phyloP scores from a whole-genome alignment of 1,284 basidiomycete genomes.

The Exobasidium cylindrosporum region DNA sequence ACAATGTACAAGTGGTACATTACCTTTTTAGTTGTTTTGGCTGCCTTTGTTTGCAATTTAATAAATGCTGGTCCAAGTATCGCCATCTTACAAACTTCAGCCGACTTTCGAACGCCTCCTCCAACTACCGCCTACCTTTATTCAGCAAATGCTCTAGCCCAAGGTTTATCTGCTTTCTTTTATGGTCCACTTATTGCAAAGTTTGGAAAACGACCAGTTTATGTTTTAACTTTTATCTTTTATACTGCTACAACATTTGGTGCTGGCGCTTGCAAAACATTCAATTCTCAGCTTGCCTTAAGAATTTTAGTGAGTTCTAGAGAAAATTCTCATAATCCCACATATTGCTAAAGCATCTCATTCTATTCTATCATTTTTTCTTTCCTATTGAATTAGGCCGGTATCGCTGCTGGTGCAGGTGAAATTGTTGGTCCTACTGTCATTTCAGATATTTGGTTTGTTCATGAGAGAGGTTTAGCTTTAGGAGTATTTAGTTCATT shows the following conservation, averaged over 20 bases:
- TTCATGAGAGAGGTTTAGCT: slow-evolving; percentile 22
- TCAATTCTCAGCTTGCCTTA: slow-evolving; percentile 11
- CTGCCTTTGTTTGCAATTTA: slow-evolving; percentile 16
- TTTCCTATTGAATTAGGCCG: too few species aligned
- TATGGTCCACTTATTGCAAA: slow-evolving; percentile 21
- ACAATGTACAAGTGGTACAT: slow-evolving; percentile 22
- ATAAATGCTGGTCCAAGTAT: slow-evolving; percentile 19
- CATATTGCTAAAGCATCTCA: too few species aligned
- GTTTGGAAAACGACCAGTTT: slow-evolving; percentile 22
- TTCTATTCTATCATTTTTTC: too few species aligned
- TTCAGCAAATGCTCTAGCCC: slow-evolving; percentile 12
- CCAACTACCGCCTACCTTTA: slow-evolving; percentile 20
- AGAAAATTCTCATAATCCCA: too few species aligned
- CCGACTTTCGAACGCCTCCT: slow-evolving; percentile 1
- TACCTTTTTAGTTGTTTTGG: slow-evolving; percentile 17
- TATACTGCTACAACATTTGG: slow-evolving; percentile 13
- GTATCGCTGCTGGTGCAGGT: slow-evolving; percentile 15
- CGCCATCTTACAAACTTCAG: slow-evolving; percentile 17
- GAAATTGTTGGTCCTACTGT: slow-evolving; percentile 21
- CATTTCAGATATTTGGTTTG: slow-evolving; percentile 23
- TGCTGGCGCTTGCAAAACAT: slow-evolving; percentile 18
- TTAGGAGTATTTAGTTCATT: too few species aligned
- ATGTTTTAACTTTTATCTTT: slow-evolving; percentile 17
- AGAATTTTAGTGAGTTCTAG: too few species aligned
- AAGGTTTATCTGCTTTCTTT: slow-evolving; percentile 18